Base-by-base conservation (phyloP, 306 rosid genomes). In the Elaeagnus macrophylla region DNA sequence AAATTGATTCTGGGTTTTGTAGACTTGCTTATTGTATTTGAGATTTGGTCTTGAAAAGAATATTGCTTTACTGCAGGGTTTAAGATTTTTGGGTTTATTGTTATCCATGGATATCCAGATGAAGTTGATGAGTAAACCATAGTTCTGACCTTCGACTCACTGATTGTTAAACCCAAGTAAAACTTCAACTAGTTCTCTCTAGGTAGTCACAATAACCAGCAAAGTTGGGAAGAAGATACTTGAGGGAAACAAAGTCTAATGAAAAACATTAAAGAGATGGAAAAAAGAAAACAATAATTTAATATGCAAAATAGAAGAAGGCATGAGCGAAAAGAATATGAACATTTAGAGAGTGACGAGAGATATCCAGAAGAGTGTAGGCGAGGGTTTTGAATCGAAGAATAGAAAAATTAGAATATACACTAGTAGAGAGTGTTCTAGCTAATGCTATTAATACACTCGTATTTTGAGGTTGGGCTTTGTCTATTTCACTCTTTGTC, bases 321-420 rank as follows among this genome's bases (percentile, higher is more conserved):
- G n/a, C 47, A 9, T 42, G 3, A 9, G 10, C 47, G 0, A 42
- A 16, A 51, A 62, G 43, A 50, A 60, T 57, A 69, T 46, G 39
- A 51, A n/a, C n/a, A 0, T 42, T 9, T 42, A 48, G 16, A 12
- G 52, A 0, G 18, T 19, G 48, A 15, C 38, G 41, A 39, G 80
- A 79, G 84, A 81, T 65, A 78, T 80, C 83, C 70, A 59, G 88
- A 84, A 76, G 75, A 62, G 69, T 69, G 61, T 56, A 18, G 36
- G 35, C 61, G 45, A 11, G 63, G 77, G 66, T 43, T 14, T 20
- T 15, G 19, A 3, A 13, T 46, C 11, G 39, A 15, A 9, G 39
- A 7, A 12, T 5, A 15, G 19, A 17, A 15, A 15, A 7, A 16
- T 18, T 19, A 48, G 14, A 2, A 4, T 11, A 39, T 20, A 66